Percentiles rank a stretch among this genome's conserved stretches.
Evolutionary conservation across 2,329 filamentous ascomycete genomes (phyloP).

Genomic region (Stachybotrys chlorohalonatus): DNA sequence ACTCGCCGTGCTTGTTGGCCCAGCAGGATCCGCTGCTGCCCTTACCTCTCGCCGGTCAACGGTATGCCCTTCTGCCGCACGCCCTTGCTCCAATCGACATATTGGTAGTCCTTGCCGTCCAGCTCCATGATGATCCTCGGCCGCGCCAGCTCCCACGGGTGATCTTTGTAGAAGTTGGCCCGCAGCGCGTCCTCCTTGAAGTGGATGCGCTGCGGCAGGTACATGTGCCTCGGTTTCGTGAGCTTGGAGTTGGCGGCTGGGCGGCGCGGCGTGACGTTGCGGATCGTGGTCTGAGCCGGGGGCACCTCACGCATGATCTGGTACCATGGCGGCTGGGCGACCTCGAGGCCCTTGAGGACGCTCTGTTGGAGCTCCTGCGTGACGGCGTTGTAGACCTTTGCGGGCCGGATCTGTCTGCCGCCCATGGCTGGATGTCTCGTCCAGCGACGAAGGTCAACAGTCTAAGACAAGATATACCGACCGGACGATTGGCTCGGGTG

Average conservation of each 20-base stretch:
- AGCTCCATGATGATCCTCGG: slow-evolving; percentile 78
- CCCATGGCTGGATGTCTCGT: slow-evolving; percentile 22
- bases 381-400: slow-evolving; percentile 37
- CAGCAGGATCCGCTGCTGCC: slow-evolving; percentile 1
- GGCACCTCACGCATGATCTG: slow-evolving; percentile 42
- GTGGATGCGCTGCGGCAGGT: slow-evolving; percentile 65
- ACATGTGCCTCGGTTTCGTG: slow-evolving; percentile 59
- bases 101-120: slow-evolving; percentile 71
- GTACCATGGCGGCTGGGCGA: slow-evolving; percentile 38
- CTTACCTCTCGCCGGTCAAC: slow-evolving; percentile 77
- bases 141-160: slow-evolving; percentile 93
- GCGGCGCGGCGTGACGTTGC: slow-evolving; percentile 42
- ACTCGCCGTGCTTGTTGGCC: slow-evolving; percentile 6
- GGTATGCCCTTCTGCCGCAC: slow-evolving; percentile 66
- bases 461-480: no score
- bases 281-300: slow-evolving; percentile 48
- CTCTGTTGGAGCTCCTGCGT: slow-evolving; percentile 32
- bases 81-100: slow-evolving; percentile 68
- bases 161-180: slow-evolving; percentile 77
- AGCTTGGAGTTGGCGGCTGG: slow-evolving; percentile 28
- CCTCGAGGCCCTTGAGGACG: slow-evolving; percentile 22
- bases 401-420: slow-evolving; percentile 34
- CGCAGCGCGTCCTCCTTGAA: slow-evolving; percentile 83
- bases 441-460: no score
- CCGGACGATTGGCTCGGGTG: background rate